phyloP scores from a whole-genome alignment of 2,329 filamentous ascomycete species.

The Colletotrichum tofieldiae region DNA sequence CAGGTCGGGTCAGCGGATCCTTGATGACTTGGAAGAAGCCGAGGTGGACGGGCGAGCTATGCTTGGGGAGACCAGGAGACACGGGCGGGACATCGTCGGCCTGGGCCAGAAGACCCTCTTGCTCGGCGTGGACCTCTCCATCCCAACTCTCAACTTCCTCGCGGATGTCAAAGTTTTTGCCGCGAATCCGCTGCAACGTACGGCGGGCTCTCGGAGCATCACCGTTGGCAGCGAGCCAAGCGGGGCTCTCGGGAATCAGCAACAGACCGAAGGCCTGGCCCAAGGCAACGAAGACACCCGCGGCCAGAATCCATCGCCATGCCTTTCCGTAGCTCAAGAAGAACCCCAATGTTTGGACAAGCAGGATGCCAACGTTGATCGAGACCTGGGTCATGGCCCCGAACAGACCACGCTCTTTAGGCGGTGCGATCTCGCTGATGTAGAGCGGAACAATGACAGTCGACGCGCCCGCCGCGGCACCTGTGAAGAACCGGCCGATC shows the following conservation, averaged over 20 bases:
- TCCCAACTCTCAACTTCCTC: conserved; percentile 79
- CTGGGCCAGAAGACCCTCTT: conserved; percentile 76
- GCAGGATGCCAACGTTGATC: conserved; percentile 91
- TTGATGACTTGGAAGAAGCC: conserved; percentile 77
- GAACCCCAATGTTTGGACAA: conserved; percentile 87
- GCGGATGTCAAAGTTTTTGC: conserved; percentile 76
- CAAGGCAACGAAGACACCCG: conserved; percentile 78
- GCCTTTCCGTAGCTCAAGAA: conserved; percentile 85
- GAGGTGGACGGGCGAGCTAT: conserved; percentile 57
- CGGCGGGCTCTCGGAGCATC: conserved; percentile 74
- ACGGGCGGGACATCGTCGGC: conserved; percentile 44
- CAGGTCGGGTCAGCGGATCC: conserved; percentile 78
- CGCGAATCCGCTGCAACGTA: conserved; percentile 83
- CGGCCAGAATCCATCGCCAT: conserved; percentile 88
- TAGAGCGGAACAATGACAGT: conserved; percentile 96
- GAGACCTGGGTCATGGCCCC: conserved; percentile 90
- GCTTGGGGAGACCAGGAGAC: conserved; percentile 47
- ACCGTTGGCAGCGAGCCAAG: conserved; percentile 83
- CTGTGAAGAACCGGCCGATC: conserved; percentile 83
- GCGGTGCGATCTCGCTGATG: conserved; percentile 91
- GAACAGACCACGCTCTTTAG: conserved; percentile 83
- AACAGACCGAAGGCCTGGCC: conserved; percentile 80
- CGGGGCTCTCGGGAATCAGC: conserved; percentile 88
- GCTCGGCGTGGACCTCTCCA: conserved; percentile 69
- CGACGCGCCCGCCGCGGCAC: conserved; percentile 87